phyloP scores from a whole-genome alignment of 495 filamentous ascomycete species.

The Aspergillus haitiensis region DNA sequence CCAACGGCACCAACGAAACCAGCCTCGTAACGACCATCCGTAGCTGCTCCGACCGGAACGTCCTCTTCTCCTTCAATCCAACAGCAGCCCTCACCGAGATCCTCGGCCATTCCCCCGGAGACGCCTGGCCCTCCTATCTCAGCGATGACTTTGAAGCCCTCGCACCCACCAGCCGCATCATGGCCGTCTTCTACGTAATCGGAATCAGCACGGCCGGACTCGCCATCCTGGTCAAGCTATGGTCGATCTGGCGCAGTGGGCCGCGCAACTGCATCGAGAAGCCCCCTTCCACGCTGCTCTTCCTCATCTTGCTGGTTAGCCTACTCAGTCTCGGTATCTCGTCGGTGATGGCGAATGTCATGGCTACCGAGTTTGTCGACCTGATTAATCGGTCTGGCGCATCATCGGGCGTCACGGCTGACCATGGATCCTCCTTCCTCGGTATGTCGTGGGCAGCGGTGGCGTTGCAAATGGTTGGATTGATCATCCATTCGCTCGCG shows the following conservation, averaged over 20 bases:
- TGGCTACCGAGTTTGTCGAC: slow-evolving; percentile 18
- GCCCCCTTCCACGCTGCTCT: not conserved
- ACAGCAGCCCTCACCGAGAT: slow-evolving; percentile 8
- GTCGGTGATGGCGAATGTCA: slow-evolving; percentile 19
- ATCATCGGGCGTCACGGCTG: slow-evolving; percentile 15
- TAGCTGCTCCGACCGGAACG: slow-evolving; percentile 14
- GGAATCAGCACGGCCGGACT: slow-evolving; percentile 9
- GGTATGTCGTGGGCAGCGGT: slow-evolving; percentile 23
- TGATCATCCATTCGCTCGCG: not conserved
- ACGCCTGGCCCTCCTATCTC: slow-evolving; percentile 8
- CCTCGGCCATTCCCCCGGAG: not conserved
- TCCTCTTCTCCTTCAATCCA: slow-evolving; percentile 17
- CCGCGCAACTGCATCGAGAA: not conserved
- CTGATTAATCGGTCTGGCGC: slow-evolving; percentile 16
- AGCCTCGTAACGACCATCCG: slow-evolving; percentile 8
- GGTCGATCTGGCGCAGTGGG: slow-evolving; percentile 1
- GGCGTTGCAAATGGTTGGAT: slow-evolving; percentile 14
- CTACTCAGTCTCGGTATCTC: slow-evolving; percentile 12
- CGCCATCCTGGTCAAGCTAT: not conserved
- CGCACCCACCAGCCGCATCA: slow-evolving; percentile 11
- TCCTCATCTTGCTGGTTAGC: slow-evolving; percentile 8
- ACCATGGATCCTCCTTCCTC: slow-evolving; percentile 8
- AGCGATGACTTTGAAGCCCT: slow-evolving; percentile 14
- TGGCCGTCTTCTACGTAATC: slow-evolving; percentile 16
- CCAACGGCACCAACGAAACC: slow-evolving; percentile 3